A percentile compares a stretch with the other conserved stretches of the same genome.
These are phyloP conservation scores for Microdochium trichocladiopsis DNA, from an alignment of 2,329 filamentous ascomycete species.

Conservation along the genomic window DNA sequence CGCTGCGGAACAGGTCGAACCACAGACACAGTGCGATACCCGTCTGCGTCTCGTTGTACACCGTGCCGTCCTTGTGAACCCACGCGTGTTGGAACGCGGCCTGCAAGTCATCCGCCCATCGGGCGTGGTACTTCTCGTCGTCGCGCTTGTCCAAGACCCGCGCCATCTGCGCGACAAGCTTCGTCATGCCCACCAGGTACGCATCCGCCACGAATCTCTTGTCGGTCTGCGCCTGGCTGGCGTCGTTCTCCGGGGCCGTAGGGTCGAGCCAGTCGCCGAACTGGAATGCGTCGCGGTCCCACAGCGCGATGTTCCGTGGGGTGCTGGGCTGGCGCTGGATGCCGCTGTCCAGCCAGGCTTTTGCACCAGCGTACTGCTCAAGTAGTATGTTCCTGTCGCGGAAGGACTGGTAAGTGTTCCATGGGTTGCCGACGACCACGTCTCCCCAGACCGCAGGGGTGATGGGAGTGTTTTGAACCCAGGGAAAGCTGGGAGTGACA, in stretches of 20 bases:
- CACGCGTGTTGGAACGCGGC: conserved; percentile 22
- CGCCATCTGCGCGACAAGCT: conserved; percentile 26
- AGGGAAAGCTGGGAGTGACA: conserved; percentile 20
- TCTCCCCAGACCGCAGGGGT: conserved; percentile 35
- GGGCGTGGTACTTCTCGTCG: conserved; percentile 13
- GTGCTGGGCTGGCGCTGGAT: conserved; percentile 19
- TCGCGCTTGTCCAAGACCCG: conserved; percentile 19
- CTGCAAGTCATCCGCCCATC: conserved; percentile 11
- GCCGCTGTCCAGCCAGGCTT: conserved; percentile 29
- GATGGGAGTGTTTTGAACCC: conserved; percentile 9
- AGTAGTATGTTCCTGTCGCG: conserved; percentile 27
- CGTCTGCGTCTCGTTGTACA: conserved; percentile 19
- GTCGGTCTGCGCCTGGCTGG: conserved; percentile 30
- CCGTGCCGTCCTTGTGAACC: conserved; percentile 16
- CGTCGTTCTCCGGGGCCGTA: conserved; percentile 29
- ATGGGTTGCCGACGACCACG: conserved; percentile 30
- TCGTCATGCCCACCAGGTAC: conserved; percentile 36
- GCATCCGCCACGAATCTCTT: conserved; percentile 35
- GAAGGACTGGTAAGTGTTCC: conserved; percentile 29
- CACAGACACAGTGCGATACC: conserved; percentile 9
- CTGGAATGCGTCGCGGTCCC: conserved; percentile 28
- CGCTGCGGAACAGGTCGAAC: conserved; percentile 5
- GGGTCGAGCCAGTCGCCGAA: conserved; percentile 43
- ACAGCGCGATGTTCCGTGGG: conserved; percentile 28
- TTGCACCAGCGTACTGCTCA: conserved; percentile 30